Base-by-base conservation (phyloP, 1,139 yeast species). In the Yamadazyma membranifaciens region DNA sequence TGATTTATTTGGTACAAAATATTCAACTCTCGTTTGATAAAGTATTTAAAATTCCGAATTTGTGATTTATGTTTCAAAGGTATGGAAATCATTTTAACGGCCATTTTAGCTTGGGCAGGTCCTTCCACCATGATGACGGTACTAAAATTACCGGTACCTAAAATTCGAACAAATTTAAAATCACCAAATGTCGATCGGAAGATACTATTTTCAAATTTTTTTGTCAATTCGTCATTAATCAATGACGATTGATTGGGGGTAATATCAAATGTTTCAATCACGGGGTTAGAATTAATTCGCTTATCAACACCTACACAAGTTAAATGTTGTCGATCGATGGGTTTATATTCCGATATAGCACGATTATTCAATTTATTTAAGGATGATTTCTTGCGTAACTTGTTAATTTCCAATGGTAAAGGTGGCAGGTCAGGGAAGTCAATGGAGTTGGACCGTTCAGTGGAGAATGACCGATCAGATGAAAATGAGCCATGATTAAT, bases 1-100 rank as follows among this genome's bases (percentile, higher is more conserved):
- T 57, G 84, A 59, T 59, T 58, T 55, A 62, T 47, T 40, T 54
- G 69, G 44, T 67, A 64, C 44, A 92, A 67, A 10, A 89, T 79
- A 34, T 79, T 81, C 31, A 91, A 60, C 57, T 92, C 98, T 47
- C 98, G 73, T 28, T 74, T 69, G 36, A 91, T 67, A 13, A 91
- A 86, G 43, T 81, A 78, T 53, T 84, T 87, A 45, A 87, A 69
- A 45, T 68, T 67, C 33, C 54, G 45, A 43, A 67, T 49, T 44
- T 61, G 63, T 13, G 46, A 44, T 45, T 55, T 42, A 45, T 58
- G 52, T 41, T 62, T 56, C 28, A 52, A 40, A 41, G 75, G 76
- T 7, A 67, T 56, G 2, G 59, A 45, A 13, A 72, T 65, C 15
- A 77, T 66, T 48, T 70, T 76, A 41, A 69, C 60, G 15, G 79